Base-by-base conservation (phyloP, 768 basidiomycete genomes). In the Phlebiopsis flavidoalba region DNA sequence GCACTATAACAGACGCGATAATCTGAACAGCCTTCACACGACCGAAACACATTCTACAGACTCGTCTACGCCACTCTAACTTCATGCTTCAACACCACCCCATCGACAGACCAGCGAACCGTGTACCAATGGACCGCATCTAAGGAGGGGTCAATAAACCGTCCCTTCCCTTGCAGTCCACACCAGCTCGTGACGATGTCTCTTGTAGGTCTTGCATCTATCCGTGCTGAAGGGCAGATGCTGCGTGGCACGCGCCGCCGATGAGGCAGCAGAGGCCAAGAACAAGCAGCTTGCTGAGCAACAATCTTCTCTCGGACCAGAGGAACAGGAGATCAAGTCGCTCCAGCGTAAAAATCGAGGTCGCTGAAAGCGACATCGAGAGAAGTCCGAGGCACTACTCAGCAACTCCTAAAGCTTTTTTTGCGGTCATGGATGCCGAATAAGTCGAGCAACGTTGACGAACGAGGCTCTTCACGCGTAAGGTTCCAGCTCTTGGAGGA, bases 401-500 rank as follows among this genome's bases (percentile, higher is more conserved):
- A 66, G 73, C 3, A 83, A 89, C 8, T 77, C 80, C 63, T n/a
- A 97, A 98, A 78, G 63, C 71, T n/a, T n/a, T n/a, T n/a, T n/a
- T n/a, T 22, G 78, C 78, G 21, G 80, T 80, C 40, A 83, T 78
- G 15, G 93, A 93, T 35, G 83, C 85, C 53, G 91, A 93, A n/a
- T n/a, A n/a, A n/a, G 67, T 72, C 75, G 11, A 85, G 83, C 69
- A 89, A 84, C n/a, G 75, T 80, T 81, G 21, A 84, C 84, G 22
- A 89, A 82, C 62, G 95, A 97, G 62, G 80, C 77, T 51, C 79
- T 98, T 59, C 64, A 70, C n/a, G 35, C 80, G 96, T 64, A 99
- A 98, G 81, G 84, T 98, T n/a, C 31, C 85, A 90, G 67, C 78
- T 98, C 11, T 78, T 98, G 43, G 96, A 98, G 76, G 94, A 96